phyloP scores from a whole-genome alignment of 352 stramenopile species.

The Globisporangium carolinianum region DNA sequence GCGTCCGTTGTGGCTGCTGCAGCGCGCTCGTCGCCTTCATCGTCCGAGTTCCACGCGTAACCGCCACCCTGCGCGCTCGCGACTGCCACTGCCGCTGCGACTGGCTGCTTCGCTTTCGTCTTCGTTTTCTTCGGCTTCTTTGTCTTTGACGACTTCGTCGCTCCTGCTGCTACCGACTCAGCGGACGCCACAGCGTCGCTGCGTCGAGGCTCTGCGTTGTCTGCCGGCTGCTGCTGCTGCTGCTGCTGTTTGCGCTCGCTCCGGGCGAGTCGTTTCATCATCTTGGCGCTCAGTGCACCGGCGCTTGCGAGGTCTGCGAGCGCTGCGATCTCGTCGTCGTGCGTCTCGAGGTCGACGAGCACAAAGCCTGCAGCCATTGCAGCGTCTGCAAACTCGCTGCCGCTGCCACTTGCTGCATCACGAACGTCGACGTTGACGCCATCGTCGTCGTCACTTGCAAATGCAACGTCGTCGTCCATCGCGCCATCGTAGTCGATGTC shows the following conservation, averaged over 20 bases:
- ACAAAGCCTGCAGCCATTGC: conserved; percentile 23
- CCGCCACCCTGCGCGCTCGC: no score
- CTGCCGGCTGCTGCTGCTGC: not conserved
- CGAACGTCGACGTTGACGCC: not conserved
- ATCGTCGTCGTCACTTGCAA: conserved; percentile 15
- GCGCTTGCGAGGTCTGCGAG: conserved; percentile 21
- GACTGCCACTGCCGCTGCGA: no score
- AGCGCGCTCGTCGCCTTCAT: not conserved
- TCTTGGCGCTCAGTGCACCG: not conserved
- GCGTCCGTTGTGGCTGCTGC: not conserved
- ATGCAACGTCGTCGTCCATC: conserved; percentile 22
- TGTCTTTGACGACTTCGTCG: no score
- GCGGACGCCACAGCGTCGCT: no score
- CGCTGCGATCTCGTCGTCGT: conserved; percentile 32
- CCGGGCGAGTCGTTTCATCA: not conserved
- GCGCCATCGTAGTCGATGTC: conserved; percentile 22
- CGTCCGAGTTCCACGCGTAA: not conserved
- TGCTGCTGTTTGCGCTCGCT: not conserved
- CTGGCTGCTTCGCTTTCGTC: no score
- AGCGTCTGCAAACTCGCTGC: conserved; percentile 11
- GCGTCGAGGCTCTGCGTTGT: no score
- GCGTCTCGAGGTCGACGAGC: conserved; percentile 30
- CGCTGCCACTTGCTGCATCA: not conserved
- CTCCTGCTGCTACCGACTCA: no score
- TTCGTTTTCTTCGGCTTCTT: no score